These are phyloP conservation scores for Mucor saturninus DNA, from an alignment of 371 early-diverging fungal species.

Conservation along the genomic window DNA sequence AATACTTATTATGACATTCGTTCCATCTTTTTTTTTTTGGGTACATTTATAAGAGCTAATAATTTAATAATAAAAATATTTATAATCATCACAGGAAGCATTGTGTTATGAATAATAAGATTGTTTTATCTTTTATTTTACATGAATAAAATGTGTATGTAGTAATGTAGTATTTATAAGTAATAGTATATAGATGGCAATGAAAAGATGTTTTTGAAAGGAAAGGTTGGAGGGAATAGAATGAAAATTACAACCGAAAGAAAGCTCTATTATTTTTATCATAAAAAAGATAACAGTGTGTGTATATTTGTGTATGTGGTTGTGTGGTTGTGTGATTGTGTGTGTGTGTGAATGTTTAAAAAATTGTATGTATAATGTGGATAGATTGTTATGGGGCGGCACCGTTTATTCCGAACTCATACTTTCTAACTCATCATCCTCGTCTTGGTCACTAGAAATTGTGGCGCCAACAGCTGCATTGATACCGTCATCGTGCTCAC, in stretches of 20 bases:
- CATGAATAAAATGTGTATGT: slow-evolving; percentile 7
- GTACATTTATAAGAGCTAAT: not conserved
- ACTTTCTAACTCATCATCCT: slow-evolving; percentile 31
- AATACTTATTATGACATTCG: slow-evolving; percentile 5
- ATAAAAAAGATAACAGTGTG: slow-evolving; percentile 1
- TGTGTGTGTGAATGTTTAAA: not conserved
- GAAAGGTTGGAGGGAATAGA: not conserved
- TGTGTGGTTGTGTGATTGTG: not conserved
- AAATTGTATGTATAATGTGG: not conserved
- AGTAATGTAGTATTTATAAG: slow-evolving; percentile 7
- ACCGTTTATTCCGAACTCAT: slow-evolving; percentile 20
- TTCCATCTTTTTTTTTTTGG: slow-evolving; percentile 1
- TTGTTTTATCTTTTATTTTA: slow-evolving; percentile 5
- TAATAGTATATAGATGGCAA: not conserved
- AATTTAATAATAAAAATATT: not conserved
- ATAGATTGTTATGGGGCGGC: not conserved
- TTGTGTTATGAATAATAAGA: not conserved
- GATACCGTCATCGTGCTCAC: slow-evolving; percentile 15
- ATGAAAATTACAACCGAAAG: slow-evolving; percentile 1
- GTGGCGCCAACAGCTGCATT: slow-evolving; percentile 14
- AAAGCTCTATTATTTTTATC: slow-evolving; percentile 4
- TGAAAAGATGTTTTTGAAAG: not conserved
- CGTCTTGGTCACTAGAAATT: slow-evolving; percentile 21
- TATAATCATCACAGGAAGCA: not conserved
- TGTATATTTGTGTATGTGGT: not conserved